A percentile compares a stretch with the other conserved stretches of the same genome.
phyloP scores from a whole-genome alignment of 345 rosid genomes.

The Citrus inodora region DNA sequence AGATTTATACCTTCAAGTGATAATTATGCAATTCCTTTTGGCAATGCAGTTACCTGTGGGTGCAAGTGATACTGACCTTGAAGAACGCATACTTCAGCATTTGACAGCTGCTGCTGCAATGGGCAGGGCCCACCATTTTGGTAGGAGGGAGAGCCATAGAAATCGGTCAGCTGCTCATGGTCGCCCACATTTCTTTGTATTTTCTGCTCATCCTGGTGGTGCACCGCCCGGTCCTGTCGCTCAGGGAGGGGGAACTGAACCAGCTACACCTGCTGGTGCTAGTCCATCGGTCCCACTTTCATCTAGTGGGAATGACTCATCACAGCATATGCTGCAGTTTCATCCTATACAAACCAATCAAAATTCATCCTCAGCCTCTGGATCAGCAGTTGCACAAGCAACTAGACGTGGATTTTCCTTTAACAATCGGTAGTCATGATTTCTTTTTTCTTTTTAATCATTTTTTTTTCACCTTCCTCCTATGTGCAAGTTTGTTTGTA shows the following conservation, averaged over 20 bases:
- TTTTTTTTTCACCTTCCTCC: neutral
- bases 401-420: slow-evolving; percentile 35
- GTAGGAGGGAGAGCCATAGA: slow-evolving; percentile 59
- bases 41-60: slow-evolving; percentile 60
- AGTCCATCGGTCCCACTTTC: slow-evolving; percentile 29
- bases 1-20: neutral
- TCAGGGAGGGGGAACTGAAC: slow-evolving; percentile 35
- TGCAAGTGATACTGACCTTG: slow-evolving; percentile 61
- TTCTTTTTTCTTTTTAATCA: neutral
- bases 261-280: slow-evolving; percentile 25
- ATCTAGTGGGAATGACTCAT: slow-evolving; percentile 25
- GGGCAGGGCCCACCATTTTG: slow-evolving; percentile 48
- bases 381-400: slow-evolving; percentile 26
- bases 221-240: slow-evolving; percentile 27
- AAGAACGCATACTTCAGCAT: slow-evolving; percentile 76
- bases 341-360: slow-evolving; percentile 26
- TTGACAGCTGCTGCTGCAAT: slow-evolving; percentile 70
- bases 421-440: slow-evolving; percentile 36
- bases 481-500: neutral
- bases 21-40: neutral
- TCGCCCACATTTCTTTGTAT: slow-evolving; percentile 50
- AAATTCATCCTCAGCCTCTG: slow-evolving; percentile 31
- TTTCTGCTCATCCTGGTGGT: slow-evolving; percentile 43
- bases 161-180: slow-evolving; percentile 49
- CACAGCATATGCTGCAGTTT: slow-evolving; percentile 22